Evolutionary conservation across 2,329 filamentous ascomycete species (phyloP), one percentile per base, ranked within the genome.

Genomic region (Aspergillus pseudoviridinutans): DNA sequence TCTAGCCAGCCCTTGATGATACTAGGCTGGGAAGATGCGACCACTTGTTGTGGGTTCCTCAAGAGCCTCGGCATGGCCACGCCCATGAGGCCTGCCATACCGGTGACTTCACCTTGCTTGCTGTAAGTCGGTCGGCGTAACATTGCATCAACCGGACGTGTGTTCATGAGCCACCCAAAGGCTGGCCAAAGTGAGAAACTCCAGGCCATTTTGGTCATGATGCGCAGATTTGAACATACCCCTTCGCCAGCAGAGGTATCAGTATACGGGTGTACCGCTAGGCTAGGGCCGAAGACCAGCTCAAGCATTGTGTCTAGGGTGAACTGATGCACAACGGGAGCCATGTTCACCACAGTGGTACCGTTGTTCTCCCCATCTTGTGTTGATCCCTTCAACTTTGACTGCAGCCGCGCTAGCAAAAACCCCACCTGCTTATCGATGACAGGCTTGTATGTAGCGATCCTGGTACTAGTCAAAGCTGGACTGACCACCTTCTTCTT

Each of bases 101-200:
- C 53, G 2, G 51, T 53, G 22, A 41, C 20, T n/a, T 12, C 53
- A 2, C 56, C 54, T 4, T 55, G 25, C 17, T 51, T 49, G n/a
- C 49, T 59, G 22, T 49, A 50, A 8, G 28, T 44, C 14, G 50
- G 46, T n/a, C 29, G 49, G 27, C 59, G 57, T 17, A 55, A 20
- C 10, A 60, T 29, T 1, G 53, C 49, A 50, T 47, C 41, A 4
- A 58, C n/a, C 6, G 24, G 49, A 24, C 53, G 61, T 14, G 42
- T 56, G 24, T 59, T 62, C 61, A 64, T 58, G 9, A 61, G n/a
- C 61, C 63, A 57, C 10, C 61, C 60, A 47, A 59, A 61, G 1
- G 42, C 17, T 1, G 63, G 63, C 46, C 61, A 55, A 17, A 65
- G 51, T 1, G 61, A 62, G 38, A 44, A 61, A 20, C 58, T 57